Evolutionary conservation across 768 basidiomycete species (phyloP), one percentile per base, ranked within the genome.

Genomic region (Amanita fuliginea): DNA sequence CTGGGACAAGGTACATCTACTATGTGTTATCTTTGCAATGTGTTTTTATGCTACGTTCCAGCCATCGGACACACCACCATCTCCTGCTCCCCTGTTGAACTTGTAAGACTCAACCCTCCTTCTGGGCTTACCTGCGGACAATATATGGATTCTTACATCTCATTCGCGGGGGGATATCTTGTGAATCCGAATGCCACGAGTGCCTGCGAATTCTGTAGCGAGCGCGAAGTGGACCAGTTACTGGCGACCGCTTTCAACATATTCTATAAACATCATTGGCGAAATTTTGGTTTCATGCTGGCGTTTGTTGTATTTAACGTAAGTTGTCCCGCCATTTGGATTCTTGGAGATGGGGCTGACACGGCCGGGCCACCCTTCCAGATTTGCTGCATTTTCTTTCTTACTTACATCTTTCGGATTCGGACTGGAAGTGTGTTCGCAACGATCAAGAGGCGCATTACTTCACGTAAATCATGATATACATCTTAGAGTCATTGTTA

Each of bases 171-270:
- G 0, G 83, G 83, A 4, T 80, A 80, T 55, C 60, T 86, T 22
- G 55, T 66, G n/a, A 74, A 83, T 53, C 70, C 76, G 0, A 56
- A 67, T 21, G 76, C 78, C 1, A 72, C 74, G 0, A 49, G 62
- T 32, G 60, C 56, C 22, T 87, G 83, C 58, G 47, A 69, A 26
- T 83, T 77, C 61, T 91, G 88, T 57, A 62, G 77, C 11, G 65
- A 71, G 16, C 60, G 67, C 16, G 71, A 72, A 0, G 78, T 83
- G 1, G 80, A 88, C 58, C 60, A 70, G 42, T 88, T 77, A 68
- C 64, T 85, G 24, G 59, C 48, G n/a, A 19, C 32, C 0, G 63
- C 56, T 35, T 80, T 83, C 61, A 80, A 77, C 51, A 80, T 84
- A 40, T 66, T 64, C 47, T 86, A 82, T 49, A 52, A 57, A 4